Conservation (phyloP, 306 rosid species). For the Lithocarpus polystachyus region DNA sequence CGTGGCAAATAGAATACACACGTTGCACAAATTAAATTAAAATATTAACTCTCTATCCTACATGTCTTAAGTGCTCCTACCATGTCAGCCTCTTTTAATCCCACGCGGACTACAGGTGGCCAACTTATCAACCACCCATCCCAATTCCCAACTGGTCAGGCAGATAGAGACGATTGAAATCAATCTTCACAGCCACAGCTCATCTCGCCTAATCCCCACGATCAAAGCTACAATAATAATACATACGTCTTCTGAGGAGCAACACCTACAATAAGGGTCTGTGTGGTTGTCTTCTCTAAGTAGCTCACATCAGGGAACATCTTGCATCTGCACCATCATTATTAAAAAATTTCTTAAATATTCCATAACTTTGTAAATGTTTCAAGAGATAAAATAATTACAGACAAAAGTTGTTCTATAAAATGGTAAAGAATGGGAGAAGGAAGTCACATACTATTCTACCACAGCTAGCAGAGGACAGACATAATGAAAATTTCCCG, state of each 20-base stretch:
- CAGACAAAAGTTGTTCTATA: neutral
- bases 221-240: neutral
- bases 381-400: neutral
- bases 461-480: neutral
- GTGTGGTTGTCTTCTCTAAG: slow-evolving; percentile 34
- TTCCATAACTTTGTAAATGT: neutral
- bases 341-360: neutral
- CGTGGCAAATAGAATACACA: no score
- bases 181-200: no score
- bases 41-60: no score
- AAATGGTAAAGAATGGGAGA: no score
- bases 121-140: no score
- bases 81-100: no score
- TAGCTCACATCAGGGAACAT: slow-evolving; percentile 48
- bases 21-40: no score
- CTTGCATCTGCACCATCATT: slow-evolving; percentile 43
- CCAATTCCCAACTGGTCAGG: no score
- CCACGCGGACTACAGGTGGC: no score
- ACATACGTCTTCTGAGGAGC: slow-evolving; percentile 44
- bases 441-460: neutral
- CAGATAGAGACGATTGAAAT: no score
- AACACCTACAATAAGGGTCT: slow-evolving; percentile 51
- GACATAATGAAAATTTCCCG: neutral
- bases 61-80: no score
- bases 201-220: no score